Evolutionary conservation across 768 basidiomycete species (phyloP), one percentile per base, ranked within the genome.

Genomic region (Epithele typhae): DNA sequence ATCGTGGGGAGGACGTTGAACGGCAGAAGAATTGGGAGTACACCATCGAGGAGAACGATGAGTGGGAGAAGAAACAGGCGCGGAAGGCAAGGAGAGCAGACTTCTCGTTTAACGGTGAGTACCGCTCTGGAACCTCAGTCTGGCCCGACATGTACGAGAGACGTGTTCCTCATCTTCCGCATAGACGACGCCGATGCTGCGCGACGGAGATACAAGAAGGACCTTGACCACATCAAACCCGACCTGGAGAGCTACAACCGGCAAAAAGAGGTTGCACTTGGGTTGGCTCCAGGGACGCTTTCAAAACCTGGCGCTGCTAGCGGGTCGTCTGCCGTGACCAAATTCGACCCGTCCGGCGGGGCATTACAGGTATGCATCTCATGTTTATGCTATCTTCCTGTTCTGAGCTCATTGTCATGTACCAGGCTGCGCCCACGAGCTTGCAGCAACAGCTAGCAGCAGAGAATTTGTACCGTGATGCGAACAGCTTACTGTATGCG

Each of bases 1-100:
- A 92, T 43, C 73, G 78, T 0, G 95, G 93, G n/a, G 91, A 92
- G 63, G 94, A 97, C 61, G 72, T 91, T 5, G 91, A 95, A 63
- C 70, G 93, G 51, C 78, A 80, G 61, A 92, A 90, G 76, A 92
- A 92, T 59, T 97, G 92, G 92, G 89, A 92, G 57, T 93, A 88
- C 72, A 88, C 88, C 22, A 82, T 96, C 47, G 92, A 97, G 68
- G 92, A 97, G 67, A 95, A 93, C 60, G 92, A 98, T 51, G 75
- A 82, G 46, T 99, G 96, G 96, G 93, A 96, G 71, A 88, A 87
- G 74, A 92, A 93, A 64, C 64, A 79, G 55, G 84, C 82, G 21
- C 70, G 84, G 58, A 97, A 93, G 68, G 79, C 78, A 53, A 75
- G 92, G 64, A 76, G 90, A 64, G 89, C 84, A 8, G 90, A 95